Evolutionary conservation across 352 stramenopile genomes (phyloP), one percentile per base, ranked within the genome.

Genomic region (Lagenidium sp.): DNA sequence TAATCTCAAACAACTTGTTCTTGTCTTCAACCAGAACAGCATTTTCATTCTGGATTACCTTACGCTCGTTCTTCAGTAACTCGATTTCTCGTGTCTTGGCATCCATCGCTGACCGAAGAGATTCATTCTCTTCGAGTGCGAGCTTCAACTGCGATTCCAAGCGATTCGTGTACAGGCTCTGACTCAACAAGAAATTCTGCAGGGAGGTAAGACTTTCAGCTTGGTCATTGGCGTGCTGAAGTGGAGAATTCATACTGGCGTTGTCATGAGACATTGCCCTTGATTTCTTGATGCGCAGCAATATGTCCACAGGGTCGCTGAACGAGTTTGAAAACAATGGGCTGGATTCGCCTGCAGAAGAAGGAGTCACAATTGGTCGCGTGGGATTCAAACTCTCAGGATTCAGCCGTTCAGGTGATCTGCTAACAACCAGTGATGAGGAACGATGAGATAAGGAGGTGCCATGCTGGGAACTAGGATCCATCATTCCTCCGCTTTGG

Each of bases 1-100:
- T 87, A 40, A 87, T 83, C 52, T 85, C 71, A 39, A 83, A 82
- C 13, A 87, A 47, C 58, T 87, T 87, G 60, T 76, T 83, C 50
- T 87, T 85, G 57, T 82, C 72, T 29, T 85, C 71, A 0, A 71
- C 53, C 31, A 87, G 55, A 19, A 84, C 69, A 2, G 59, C 50
- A 41, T 85, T 87, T 52, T 85, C 75, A 34, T 83, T 63, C 49
- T 85, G 68, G 19, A 87, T 54, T 36, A 62, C 50, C 39, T 82
- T 82, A n/a, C 63, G 57, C 20, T 83, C 69, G 41, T 60, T 54
- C 25, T 79, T 55, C 5, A 85, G 38, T 7, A 44, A 40, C 23
- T 85, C 67, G 15, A 85, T 43, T 48, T 87, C 68, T 24, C 65
- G 66, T 19, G 81, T 57, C 31, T 81, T 79, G 6, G 57, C 36